Conservation (phyloP, 371 early-diverging fungal genomes). For the Actinomortierella wolfii region DNA sequence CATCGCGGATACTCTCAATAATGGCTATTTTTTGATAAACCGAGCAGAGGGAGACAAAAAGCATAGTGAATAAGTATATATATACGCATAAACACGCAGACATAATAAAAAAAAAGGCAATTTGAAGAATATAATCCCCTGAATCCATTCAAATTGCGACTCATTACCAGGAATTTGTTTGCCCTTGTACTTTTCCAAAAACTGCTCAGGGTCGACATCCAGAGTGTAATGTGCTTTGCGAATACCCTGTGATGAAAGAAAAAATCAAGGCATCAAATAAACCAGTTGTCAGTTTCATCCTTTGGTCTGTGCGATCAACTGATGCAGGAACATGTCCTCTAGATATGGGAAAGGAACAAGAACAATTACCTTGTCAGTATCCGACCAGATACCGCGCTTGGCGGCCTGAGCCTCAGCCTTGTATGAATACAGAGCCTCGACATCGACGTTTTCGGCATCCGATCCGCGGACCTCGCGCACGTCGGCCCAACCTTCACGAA, state of each 20-base stretch:
- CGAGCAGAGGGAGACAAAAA: too few species aligned
- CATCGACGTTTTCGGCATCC: constrained; percentile 55
- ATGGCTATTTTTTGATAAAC: constrained; percentile 59
- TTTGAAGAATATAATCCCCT: too few species aligned
- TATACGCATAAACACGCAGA: constrained; percentile 1
- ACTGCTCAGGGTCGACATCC: constrained; percentile 73
- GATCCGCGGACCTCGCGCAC: constrained; percentile 64
- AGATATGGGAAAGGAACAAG: not conserved
- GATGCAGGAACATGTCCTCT: not conserved
- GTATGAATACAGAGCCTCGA: constrained; percentile 63
- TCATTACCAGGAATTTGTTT: constrained; percentile 72
- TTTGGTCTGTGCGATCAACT: too few species aligned
- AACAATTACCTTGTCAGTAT: constrained; percentile 51
- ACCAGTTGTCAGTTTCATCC: not conserved
- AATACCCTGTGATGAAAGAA: constrained; percentile 46
- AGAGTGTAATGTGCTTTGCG: constrained; percentile 62
- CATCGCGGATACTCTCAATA: constrained; percentile 94
- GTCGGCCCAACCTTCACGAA: constrained; percentile 87
- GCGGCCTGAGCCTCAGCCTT: constrained; percentile 78
- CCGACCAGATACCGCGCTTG: constrained; percentile 81
- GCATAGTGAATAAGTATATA: not conserved
- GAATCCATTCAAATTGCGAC: not conserved
- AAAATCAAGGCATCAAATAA: not conserved
- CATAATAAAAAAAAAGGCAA: not conserved
- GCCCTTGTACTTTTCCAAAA: constrained; percentile 83